Base-by-base conservation (phyloP, 2,329 filamentous ascomycete genomes). In the Rutstroemia sydowiana region DNA sequence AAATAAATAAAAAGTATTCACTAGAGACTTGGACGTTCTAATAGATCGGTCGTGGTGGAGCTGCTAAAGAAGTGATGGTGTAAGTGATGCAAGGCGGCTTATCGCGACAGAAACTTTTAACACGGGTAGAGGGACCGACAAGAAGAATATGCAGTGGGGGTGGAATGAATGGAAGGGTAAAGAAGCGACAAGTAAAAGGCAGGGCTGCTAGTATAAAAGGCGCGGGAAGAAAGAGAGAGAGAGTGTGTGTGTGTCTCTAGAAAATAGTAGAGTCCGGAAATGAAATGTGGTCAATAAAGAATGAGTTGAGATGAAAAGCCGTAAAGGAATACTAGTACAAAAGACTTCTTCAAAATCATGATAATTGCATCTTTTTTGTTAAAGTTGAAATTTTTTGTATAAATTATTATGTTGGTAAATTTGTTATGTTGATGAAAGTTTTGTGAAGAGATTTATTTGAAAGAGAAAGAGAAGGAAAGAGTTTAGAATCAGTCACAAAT, bases 41-140 rank as follows among this genome's bases (percentile, higher is more conserved):
- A 13, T 34, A 23, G 46, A 40, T 46, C 26, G 42, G 42, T 39
- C 32, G 48, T 46, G 41, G 48, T 51, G 48, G 48, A 51, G 34
- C 42, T 32, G 21, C 18, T 37, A 40, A 34, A 28, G 48, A 23
- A 51, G 47, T 43, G 26, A 31, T 45, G 26, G 42, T 45, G 42
- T 21, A 34, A 45, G 31, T 26, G 23, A 26, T 26, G 34, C 37
- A 40, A 51, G 45, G 48, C 48, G 48, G 48, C 48, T 46, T 51
- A 51, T 51, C 48, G 48, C 13, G 21, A 26, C 26, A 5, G 39
- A 42, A 20, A 18, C 18, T 23, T 42, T 20, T 18, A 39, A 26
- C 26, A 11, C 39, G 30, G 47, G 37, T 30, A 48, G 36, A 39
- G 21, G 45, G 45, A 30, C 45, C n/a, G 34, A 39, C 16, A 21